phyloP scores from a whole-genome alignment of 202 grass and related monocot genomes.

The Schoenoplectus triqueter region DNA sequence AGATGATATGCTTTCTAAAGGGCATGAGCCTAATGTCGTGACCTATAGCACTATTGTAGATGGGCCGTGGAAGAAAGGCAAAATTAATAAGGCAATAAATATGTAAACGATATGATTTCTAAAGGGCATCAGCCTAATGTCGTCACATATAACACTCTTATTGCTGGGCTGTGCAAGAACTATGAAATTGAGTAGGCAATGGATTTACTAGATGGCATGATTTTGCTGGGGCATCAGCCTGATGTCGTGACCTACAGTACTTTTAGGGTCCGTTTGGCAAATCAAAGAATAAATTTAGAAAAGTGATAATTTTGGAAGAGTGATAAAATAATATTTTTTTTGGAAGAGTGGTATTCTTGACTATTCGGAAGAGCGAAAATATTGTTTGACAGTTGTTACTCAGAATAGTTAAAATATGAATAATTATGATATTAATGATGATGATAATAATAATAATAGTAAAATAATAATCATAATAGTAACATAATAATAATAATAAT shows the following conservation, averaged over 20 bases:
- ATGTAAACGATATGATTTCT: background rate
- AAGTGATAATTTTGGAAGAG: no score
- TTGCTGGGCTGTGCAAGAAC: background rate
- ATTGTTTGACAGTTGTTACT: no score
- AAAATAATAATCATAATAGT: no score
- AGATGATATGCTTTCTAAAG: background rate
- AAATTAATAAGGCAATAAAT: background rate
- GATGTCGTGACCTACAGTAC: background rate
- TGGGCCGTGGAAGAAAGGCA: background rate
- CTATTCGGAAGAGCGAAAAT: no score
- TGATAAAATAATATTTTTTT: no score
- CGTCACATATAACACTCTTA: background rate
- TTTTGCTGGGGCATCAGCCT: background rate
- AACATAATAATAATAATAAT: no score
- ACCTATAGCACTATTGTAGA: background rate
- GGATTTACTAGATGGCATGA: background rate
- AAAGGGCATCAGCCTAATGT: slow-evolving; percentile 7
- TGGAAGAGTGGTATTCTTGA: no score
- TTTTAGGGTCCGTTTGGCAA: no score
- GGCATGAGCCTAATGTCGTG: background rate
- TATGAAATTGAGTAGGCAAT: background rate
- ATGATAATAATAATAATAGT: no score
- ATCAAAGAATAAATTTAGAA: no score
- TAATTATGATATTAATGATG: no score
- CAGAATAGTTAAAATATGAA: no score